Evolutionary conservation across 1,284 basidiomycete genomes (phyloP), one percentile per base, ranked within the genome.

Genomic region (Cystobasidiaceae sp.): DNA sequence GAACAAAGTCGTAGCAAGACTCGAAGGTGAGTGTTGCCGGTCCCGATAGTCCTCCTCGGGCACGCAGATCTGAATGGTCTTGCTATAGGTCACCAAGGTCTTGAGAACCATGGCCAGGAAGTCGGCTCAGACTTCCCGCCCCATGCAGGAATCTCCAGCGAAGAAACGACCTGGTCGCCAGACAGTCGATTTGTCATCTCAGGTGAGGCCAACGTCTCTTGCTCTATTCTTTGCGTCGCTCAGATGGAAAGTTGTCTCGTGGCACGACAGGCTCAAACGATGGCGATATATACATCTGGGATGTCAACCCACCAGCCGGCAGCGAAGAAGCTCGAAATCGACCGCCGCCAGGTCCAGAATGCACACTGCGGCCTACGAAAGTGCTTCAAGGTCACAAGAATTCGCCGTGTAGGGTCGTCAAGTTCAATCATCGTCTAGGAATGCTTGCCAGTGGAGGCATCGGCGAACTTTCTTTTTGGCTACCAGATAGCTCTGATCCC

Each of bases 111-210:
- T 76, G 77, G 4, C 66, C 72, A 27, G 72, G 69, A 54, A 69
- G 34, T 11, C 81, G 79, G 44, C 78, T 80, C 0, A 82, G 81
- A 30, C 80, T 80, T 25, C 65, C 50, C 63, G 56, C 8, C 69
- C 64, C 37, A 83, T 79, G 85, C 85, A 69, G 89, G 89, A 0
- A 84, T 82, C 65, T 92, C 89, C 69, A 89, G 91, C 9, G 90
- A 94, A 76, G 93, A 96, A 77, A 86, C 93, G 1, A 83, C 82
- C 17, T 97, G 90, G 89, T 92, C 89, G 2, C 89, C 90, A 0
- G 93, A 97, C 75, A 90, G 89, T 75, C 88, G 88, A 73, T 97
- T 84, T 73, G 82, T 96, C 25, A 75, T 94, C 2, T 83, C 76
- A 2, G 80, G 80, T 65, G 15, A n/a, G 46, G n/a, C 19, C 9